phyloP scores from a whole-genome alignment of 306 rosid species.

The Betula pendula region DNA sequence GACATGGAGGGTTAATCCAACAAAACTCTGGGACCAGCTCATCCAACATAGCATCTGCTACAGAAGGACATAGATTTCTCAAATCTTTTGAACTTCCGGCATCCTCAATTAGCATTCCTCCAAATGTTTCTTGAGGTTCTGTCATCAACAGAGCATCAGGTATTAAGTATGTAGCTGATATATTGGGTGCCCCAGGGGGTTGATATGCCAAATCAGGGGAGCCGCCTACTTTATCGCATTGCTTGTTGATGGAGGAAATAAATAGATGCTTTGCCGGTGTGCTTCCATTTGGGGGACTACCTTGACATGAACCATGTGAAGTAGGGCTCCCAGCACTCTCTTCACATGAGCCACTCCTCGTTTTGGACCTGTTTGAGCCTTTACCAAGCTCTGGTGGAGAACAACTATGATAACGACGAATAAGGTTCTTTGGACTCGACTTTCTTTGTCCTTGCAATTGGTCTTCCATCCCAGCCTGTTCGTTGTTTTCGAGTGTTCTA shows the following conservation, averaged over 20 bases:
- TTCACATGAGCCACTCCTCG: conserved; percentile 69
- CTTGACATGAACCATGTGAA: conserved; percentile 77
- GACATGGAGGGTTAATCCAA: conserved; percentile 44
- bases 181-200: conserved; percentile 30
- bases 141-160: conserved; percentile 32
- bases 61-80: conserved; percentile 73
- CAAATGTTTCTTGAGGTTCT: conserved; percentile 65
- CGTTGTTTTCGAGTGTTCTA: conserved; percentile 42
- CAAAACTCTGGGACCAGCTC: conserved; percentile 60
- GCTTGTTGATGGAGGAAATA: conserved; percentile 43
- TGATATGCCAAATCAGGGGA: conserved; percentile 51
- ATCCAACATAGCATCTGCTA: conserved; percentile 58
- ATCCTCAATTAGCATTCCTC: conserved; percentile 64
- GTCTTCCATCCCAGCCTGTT: conserved; percentile 38
- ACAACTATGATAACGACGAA: conserved; percentile 37
- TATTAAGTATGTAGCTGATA: conserved; percentile 30
- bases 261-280: conserved; percentile 38
- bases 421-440: conserved; percentile 35
- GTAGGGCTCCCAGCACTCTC: conserved; percentile 68
- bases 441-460: conserved; percentile 40
- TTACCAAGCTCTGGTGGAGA: conserved; percentile 28
- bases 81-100: conserved; percentile 81
- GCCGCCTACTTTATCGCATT: conserved; percentile 35
- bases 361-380: conserved; percentile 41
- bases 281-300: conserved; percentile 60